Evolutionary conservation across 1,139 yeast species (phyloP).

Genomic region (Meyerozyma smithsonii): DNA sequence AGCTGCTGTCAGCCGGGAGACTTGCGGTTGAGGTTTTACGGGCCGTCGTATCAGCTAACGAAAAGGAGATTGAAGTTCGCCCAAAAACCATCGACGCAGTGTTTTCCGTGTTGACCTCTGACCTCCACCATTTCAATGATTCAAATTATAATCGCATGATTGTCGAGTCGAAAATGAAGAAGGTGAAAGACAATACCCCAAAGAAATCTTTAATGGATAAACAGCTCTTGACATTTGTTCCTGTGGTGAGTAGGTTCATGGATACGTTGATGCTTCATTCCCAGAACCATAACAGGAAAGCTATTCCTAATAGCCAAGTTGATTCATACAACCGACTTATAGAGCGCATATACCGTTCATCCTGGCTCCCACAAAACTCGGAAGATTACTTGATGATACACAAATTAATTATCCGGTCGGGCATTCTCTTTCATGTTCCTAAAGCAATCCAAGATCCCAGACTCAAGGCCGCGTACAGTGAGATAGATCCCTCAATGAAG

Average conservation of each 20-base stretch:
- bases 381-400: conserved; percentile 17
- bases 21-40: conserved; percentile 22
- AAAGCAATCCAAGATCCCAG: conserved; percentile 16
- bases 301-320: conserved; percentile 18
- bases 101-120: conserved; percentile 29
- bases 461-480: conserved; percentile 15
- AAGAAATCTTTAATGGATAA: conserved; percentile 19
- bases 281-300: conserved; percentile 11
- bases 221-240: conserved; percentile 18
- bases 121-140: conserved; percentile 32
- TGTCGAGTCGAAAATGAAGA: conserved; percentile 11
- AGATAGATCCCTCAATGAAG: conserved; percentile 20
- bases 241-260: conserved; percentile 16
- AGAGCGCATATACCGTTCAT: conserved; percentile 18
- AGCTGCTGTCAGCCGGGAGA: conserved; percentile 18
- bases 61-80: conserved; percentile 19
- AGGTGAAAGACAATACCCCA: conserved; percentile 19
- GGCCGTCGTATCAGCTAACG: conserved; percentile 16
- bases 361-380: conserved; percentile 22
- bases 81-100: conserved; percentile 26
- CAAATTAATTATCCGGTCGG: conserved; percentile 24
- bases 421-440: conserved; percentile 29
- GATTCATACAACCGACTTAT: conserved; percentile 24
- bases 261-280: conserved; percentile 18
- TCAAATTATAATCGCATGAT: conserved; percentile 21